phyloP scores from a whole-genome alignment of 768 basidiomycete species.

The Tulasnella sp. region DNA sequence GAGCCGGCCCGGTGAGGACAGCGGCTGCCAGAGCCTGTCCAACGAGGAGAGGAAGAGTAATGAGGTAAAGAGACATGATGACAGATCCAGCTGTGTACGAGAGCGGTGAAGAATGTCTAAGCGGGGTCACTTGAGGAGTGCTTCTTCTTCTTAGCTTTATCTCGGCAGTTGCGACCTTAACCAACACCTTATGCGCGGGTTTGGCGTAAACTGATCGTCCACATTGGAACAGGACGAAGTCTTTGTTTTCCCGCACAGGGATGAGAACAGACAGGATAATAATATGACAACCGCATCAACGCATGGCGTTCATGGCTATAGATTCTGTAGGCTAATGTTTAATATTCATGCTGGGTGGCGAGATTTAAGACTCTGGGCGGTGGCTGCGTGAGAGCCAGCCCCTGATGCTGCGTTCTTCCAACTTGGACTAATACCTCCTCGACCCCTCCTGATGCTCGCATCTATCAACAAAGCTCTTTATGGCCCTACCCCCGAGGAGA shows the following conservation, averaged over 20 bases:
- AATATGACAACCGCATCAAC: not conserved
- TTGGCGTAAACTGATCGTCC: not conserved
- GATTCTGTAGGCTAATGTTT: not conserved
- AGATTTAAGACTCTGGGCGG: not conserved
- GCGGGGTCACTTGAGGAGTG: not conserved
- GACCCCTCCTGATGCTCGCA: slow-evolving; percentile 58
- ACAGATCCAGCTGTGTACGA: slow-evolving; percentile 16
- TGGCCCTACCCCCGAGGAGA: slow-evolving; percentile 95
- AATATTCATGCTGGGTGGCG: not conserved
- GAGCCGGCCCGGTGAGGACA: slow-evolving; percentile 47
- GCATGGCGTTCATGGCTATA: not conserved
- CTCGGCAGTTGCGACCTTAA: not conserved
- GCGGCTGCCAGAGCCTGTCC: not conserved
- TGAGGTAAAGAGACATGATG: slow-evolving; percentile 1
- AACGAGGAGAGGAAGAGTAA: not conserved
- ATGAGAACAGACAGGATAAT: not conserved
- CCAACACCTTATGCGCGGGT: not conserved
- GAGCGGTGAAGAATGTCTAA: not conserved
- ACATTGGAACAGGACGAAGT: not conserved
- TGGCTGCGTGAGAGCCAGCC: slow-evolving; percentile 10
- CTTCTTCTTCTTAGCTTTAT: not conserved
- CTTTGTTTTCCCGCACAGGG: not conserved
- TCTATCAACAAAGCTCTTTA: slow-evolving; percentile 91
- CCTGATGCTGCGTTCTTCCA: slow-evolving; percentile 11
- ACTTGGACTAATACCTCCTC: slow-evolving; percentile 25